phyloP scores from a whole-genome alignment of 495 filamentous ascomycete genomes.

The Podospora pseudopauciseta region DNA sequence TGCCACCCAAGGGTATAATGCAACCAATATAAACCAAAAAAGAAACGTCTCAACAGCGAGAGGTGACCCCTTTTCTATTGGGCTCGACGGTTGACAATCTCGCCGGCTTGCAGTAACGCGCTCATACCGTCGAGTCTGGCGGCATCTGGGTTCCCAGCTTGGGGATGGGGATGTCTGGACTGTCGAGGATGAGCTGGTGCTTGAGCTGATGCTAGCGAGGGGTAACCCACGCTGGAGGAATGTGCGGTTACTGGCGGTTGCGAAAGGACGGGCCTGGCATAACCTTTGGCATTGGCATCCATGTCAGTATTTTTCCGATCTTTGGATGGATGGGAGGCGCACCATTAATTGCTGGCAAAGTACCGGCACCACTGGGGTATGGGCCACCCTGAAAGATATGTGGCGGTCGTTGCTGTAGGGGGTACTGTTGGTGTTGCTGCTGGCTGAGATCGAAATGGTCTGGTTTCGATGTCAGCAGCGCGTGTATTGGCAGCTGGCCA shows the following conservation, averaged over 20 bases:
- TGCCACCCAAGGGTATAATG: neutral
- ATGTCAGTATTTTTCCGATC: constrained; percentile 14
- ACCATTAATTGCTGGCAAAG: constrained; percentile 24
- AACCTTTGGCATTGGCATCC: constrained; percentile 17
- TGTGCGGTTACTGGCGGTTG: constrained; percentile 12
- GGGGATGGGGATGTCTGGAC: constrained; percentile 5
- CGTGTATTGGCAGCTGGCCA: constrained; percentile 45
- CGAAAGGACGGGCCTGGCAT: constrained; percentile 12
- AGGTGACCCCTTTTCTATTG: constrained; percentile 12
- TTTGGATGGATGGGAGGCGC: neutral
- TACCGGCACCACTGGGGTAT: constrained; percentile 17
- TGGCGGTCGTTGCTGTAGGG: constrained; percentile 8
- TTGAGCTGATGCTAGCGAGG: neutral
- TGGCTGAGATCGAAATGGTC: constrained; percentile 23
- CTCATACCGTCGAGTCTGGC: constrained; percentile 47
- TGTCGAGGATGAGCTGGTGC: neutral
- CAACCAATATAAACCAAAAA: neutral
- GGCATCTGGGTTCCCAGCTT: constrained; percentile 15
- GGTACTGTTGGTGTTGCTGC: constrained; percentile 18
- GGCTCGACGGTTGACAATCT: constrained; percentile 49
- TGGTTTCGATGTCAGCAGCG: constrained; percentile 40
- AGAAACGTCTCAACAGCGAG: neutral
- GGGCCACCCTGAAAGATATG: constrained; percentile 9
- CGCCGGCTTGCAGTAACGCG: constrained; percentile 51
- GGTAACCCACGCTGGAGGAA: neutral